Percentiles rank a stretch among this genome's conserved stretches.
Conservation (phyloP, 768 basidiomycete genomes). For the Daedaleopsis sinensis region DNA sequence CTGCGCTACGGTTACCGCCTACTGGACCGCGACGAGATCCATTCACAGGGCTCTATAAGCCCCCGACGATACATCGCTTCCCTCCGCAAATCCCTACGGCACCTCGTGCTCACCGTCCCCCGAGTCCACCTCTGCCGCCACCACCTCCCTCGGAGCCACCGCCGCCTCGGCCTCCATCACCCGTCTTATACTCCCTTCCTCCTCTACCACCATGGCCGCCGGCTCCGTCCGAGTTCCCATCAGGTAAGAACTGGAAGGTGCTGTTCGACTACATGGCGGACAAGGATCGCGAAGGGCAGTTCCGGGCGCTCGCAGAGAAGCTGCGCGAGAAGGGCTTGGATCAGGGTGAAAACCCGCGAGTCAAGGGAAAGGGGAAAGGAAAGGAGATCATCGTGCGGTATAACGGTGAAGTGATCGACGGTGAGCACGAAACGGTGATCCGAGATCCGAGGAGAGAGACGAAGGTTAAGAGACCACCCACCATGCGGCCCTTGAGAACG, state of each 20-base stretch:
- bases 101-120: slow-evolving; percentile 2
- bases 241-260: slow-evolving; percentile 57
- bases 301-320: slow-evolving; percentile 45
- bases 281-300: slow-evolving; percentile 42
- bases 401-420: slow-evolving; percentile 56
- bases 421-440: slow-evolving; percentile 43
- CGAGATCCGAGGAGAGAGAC: slow-evolving; percentile 59
- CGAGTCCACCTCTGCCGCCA: slow-evolving; percentile 11
- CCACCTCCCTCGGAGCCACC: slow-evolving; percentile 17
- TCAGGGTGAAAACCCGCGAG: slow-evolving; percentile 40
- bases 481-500: slow-evolving; percentile 35
- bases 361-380: slow-evolving; percentile 66
- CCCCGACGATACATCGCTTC: not conserved
- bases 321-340: slow-evolving; percentile 35
- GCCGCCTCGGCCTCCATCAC: slow-evolving; percentile 17
- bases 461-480: slow-evolving; percentile 31
- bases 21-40: slow-evolving; percentile 15
- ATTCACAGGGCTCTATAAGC: not conserved
- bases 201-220: slow-evolving; percentile 60
- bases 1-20: slow-evolving; percentile 7
- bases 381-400: slow-evolving; percentile 58
- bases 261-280: slow-evolving; percentile 65
- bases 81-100: slow-evolving; percentile 27
- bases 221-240: slow-evolving; percentile 48
- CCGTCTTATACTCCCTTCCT: slow-evolving; percentile 41